Percentiles rank a stretch among this genome's conserved stretches.
phyloP scores from a whole-genome alignment of 116 monocot species.

The Thalassia testudinum region DNA sequence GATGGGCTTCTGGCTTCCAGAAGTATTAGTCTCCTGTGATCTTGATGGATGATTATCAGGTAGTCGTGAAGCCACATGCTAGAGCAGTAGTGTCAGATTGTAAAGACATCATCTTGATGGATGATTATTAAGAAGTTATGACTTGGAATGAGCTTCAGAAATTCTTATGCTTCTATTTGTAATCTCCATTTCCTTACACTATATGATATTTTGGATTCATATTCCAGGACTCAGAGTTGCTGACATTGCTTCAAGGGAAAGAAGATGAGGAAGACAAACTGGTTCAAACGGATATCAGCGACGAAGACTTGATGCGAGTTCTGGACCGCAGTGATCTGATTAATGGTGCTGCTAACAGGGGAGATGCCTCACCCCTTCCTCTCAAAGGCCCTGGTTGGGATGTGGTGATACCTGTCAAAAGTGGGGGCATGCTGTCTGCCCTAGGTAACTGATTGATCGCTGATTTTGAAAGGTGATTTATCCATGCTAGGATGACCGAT shows the following conservation, averaged over 20 bases:
- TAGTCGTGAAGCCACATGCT: no score
- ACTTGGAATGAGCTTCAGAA: no score
- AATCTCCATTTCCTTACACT: no score
- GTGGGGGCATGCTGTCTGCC: slow-evolving; percentile 49
- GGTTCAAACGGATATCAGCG: slow-evolving; percentile 58
- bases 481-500: no score
- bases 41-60: no score
- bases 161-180: no score
- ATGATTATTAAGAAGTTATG: no score
- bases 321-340: slow-evolving; percentile 65
- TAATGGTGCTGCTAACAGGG: neutral
- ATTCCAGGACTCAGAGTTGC: slow-evolving; percentile 59
- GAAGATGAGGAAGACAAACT: slow-evolving; percentile 67
- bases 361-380: slow-evolving; percentile 12
- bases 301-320: slow-evolving; percentile 56
- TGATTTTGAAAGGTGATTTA: no score
- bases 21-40: no score
- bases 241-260: slow-evolving; percentile 47
- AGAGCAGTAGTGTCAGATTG: no score
- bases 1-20: no score
- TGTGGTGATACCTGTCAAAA: slow-evolving; percentile 55
- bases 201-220: neutral
- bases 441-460: slow-evolving; percentile 22
- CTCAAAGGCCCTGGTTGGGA: slow-evolving; percentile 92
- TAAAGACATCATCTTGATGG: no score